Conservation (phyloP, 352 stramenopile genomes). For the Lagenidium sp. region DNA sequence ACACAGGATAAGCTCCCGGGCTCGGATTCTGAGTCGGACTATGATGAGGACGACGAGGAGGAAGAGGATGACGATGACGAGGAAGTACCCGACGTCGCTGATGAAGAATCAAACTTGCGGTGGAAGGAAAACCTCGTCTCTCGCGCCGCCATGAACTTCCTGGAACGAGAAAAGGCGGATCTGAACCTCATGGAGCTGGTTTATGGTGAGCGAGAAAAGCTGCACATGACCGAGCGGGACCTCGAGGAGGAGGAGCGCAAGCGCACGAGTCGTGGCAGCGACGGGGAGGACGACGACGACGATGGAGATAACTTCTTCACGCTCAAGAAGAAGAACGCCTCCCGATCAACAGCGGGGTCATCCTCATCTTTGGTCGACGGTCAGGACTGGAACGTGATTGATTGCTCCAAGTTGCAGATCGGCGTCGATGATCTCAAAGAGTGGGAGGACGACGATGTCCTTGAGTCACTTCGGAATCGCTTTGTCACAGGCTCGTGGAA, state of each 20-base stretch:
- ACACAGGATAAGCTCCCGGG: slow-evolving; percentile 14
- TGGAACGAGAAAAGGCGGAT: slow-evolving; percentile 70
- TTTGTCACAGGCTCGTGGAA: slow-evolving; percentile 98
- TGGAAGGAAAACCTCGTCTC: slow-evolving; percentile 87
- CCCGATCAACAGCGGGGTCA: slow-evolving; percentile 3
- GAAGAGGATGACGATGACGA: slow-evolving; percentile 32
- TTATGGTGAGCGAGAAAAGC: slow-evolving; percentile 79
- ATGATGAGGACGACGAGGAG: slow-evolving; percentile 39
- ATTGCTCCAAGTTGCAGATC: slow-evolving; percentile 77
- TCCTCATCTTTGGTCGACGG: slow-evolving; percentile 19
- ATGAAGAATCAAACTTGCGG: slow-evolving; percentile 56
- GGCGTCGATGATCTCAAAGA: slow-evolving; percentile 59
- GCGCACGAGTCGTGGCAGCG: slow-evolving; percentile 14
- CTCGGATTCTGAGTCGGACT: slow-evolving; percentile 31
- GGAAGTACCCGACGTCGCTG: slow-evolving; percentile 18
- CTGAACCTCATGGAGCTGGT: slow-evolving; percentile 90
- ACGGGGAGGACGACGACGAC: slow-evolving; percentile 48
- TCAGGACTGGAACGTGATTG: slow-evolving; percentile 62
- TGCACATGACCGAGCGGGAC: slow-evolving; percentile 74
- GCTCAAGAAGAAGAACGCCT: slow-evolving; percentile 43
- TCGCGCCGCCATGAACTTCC: slow-evolving; percentile 76
- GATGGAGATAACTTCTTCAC: slow-evolving; percentile 71
- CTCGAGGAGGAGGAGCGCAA: slow-evolving; percentile 40
- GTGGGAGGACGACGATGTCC: slow-evolving; percentile 59
- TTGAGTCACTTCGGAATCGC: slow-evolving; percentile 84